Evolutionary conservation across 2,329 filamentous ascomycete genomes (phyloP).

Genomic region (Aspergillus spinulosporus): DNA sequence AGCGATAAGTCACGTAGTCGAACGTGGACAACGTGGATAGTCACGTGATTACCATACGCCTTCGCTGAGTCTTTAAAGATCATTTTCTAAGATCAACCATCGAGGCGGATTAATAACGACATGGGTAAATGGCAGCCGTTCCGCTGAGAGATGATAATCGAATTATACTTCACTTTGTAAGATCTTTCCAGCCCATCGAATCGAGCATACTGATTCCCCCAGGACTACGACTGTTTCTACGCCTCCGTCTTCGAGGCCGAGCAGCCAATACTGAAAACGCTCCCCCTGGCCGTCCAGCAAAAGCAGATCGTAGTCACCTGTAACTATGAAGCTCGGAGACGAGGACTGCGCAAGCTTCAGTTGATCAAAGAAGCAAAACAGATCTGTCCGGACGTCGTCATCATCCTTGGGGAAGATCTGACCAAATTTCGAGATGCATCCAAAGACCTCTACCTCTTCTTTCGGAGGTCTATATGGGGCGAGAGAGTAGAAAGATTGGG

Average conservation of each 20-base stretch:
- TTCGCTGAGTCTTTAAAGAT: not conserved
- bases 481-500: conserved; percentile 76
- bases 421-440: conserved; percentile 82
- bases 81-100: not conserved
- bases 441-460: conserved; percentile 73
- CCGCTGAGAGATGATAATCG: conserved; percentile 58
- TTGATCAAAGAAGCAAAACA: conserved; percentile 77
- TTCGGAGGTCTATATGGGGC: conserved; percentile 75
- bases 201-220: conserved; percentile 10
- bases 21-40: not conserved
- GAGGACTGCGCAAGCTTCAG: conserved; percentile 72
- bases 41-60: not conserved
- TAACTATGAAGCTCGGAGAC: conserved; percentile 84
- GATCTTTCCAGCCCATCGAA: conserved; percentile 26
- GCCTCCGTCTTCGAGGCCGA: conserved; percentile 85
- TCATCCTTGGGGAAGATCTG: conserved; percentile 84
- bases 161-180: conserved; percentile 79
- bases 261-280: conserved; percentile 68
- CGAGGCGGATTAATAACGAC: not conserved
- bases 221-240: conserved; percentile 76
- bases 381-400: conserved; percentile 78
- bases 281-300: conserved; percentile 83
- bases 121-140: not conserved
- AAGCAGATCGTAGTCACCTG: conserved; percentile 91
- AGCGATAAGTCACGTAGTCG: not conserved